Evolutionary conservation across 345 rosid genomes (phyloP).

Genomic region (Euphorbia tirucalli): DNA sequence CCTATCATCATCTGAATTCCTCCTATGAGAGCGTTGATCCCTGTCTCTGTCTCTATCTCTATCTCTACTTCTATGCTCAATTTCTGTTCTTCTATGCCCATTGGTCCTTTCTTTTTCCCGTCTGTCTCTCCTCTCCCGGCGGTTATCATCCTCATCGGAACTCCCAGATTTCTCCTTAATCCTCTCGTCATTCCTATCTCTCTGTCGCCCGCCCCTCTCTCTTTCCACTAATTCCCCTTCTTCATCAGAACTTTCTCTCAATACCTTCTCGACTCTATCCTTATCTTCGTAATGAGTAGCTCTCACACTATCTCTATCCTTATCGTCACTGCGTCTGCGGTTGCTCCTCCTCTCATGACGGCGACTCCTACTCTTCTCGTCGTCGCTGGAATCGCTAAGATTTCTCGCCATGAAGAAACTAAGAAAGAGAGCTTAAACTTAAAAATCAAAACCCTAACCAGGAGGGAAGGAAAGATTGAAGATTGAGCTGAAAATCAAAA

Average conservation of each 20-base stretch:
- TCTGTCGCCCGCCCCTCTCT: neutral
- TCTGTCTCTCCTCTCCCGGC: conserved; percentile 26
- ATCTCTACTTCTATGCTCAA: conserved; percentile 27
- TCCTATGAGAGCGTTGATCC: neutral
- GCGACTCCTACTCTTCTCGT: conserved; percentile 8
- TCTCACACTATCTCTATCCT: conserved; percentile 12
- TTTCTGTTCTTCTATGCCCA: conserved; percentile 26
- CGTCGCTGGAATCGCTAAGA: conserved; percentile 26
- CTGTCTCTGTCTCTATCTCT: conserved; percentile 12
- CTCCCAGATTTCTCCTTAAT: neutral
- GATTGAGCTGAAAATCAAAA: too few species aligned
- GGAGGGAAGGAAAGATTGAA: neutral
- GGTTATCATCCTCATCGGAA: conserved; percentile 27
- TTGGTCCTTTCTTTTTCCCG: conserved; percentile 17
- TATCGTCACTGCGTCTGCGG: neutral
- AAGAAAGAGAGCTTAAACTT: too few species aligned
- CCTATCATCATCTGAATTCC: conserved; percentile 31
- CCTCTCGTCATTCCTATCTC: neutral
- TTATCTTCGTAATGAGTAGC: neutral
- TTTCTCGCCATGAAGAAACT: conserved; percentile 19
- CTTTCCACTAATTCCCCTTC: conserved; percentile 26
- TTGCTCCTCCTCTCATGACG: conserved; percentile 9
- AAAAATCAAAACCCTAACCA: neutral
- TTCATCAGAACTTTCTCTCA: conserved; percentile 13
- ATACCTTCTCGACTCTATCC: neutral